Evolutionary conservation across 139 green algal species (phyloP).

Genomic region (Deuterostichococcus epilithicus): DNA sequence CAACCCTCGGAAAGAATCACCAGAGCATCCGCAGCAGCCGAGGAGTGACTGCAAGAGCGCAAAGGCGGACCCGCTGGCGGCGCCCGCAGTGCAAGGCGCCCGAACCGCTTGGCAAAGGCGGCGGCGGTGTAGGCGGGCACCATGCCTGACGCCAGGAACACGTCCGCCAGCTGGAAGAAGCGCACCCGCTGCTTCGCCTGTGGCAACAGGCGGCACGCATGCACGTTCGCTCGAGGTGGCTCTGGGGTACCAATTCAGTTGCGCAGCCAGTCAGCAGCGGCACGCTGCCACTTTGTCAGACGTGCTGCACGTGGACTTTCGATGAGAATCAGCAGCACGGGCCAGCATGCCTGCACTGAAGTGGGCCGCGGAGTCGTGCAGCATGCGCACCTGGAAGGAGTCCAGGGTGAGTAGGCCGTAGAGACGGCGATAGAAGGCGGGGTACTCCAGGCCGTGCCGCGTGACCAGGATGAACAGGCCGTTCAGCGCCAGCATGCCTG

Average conservation of each 20-base stretch:
- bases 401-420: constrained; percentile 72
- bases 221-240: too few relatives aligned
- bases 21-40: too few relatives aligned
- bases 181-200: constrained; percentile 50
- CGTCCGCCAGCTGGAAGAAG: constrained; percentile 89
- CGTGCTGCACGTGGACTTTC: too few relatives aligned
- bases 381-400: constrained; percentile 17
- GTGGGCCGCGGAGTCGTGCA: not conserved
- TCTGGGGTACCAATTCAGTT: too few relatives aligned
- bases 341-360: too few relatives aligned
- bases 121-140: constrained; percentile 94
- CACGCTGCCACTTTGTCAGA: too few relatives aligned
- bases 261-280: too few relatives aligned
- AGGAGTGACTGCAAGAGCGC: not conserved
- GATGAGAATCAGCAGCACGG: too few relatives aligned
- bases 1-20: too few relatives aligned
- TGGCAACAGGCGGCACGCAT: too few relatives aligned
- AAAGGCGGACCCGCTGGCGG: constrained; percentile 45
- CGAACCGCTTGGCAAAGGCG: constrained; percentile 91
- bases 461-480: constrained; percentile 91
- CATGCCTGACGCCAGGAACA: constrained; percentile 84
- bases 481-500: constrained; percentile 89
- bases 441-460: constrained; percentile 89
- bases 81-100: constrained; percentile 69
- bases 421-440: constrained; percentile 73